These are phyloP conservation scores for Exophiala sp. DNA, from an alignment of 2,329 filamentous ascomycete genomes.

Conservation along the genomic window DNA sequence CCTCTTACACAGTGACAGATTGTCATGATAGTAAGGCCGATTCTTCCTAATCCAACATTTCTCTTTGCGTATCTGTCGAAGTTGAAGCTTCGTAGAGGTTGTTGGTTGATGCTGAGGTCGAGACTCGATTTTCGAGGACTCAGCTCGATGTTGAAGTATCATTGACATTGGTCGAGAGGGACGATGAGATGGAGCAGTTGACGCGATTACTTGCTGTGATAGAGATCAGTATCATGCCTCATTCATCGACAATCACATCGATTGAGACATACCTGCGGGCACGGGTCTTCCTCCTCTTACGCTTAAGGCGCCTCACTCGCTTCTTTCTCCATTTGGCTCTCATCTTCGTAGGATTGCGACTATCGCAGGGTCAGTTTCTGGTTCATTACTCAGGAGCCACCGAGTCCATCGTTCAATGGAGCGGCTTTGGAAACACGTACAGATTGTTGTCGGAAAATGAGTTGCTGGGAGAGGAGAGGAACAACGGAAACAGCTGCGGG, in stretches of 20 bases:
- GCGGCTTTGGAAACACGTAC: slow-evolving; percentile 1
- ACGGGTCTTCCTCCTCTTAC: slow-evolving; percentile 99
- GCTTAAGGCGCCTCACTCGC: slow-evolving; percentile 97
- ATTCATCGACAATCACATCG: neutral
- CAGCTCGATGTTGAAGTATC: slow-evolving; percentile 19
- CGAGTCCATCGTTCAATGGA: neutral
- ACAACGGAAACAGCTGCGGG: slow-evolving; percentile 2
- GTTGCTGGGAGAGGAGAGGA: slow-evolving; percentile 21
- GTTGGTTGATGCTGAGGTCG: slow-evolving; percentile 4
- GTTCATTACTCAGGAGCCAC: neutral
- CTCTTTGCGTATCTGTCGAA: slow-evolving; percentile 1
- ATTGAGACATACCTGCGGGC: slow-evolving; percentile 76
- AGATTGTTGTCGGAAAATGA: slow-evolving; percentile 21
- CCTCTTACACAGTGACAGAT: slow-evolving; percentile 24
- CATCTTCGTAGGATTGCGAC: slow-evolving; percentile 43
- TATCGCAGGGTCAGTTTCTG: slow-evolving; percentile 10
- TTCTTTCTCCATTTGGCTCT: slow-evolving; percentile 99
- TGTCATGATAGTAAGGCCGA: slow-evolving; percentile 24
- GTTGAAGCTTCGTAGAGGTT: slow-evolving; percentile 9
- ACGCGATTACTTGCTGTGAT: slow-evolving; percentile 64
- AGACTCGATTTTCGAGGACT: slow-evolving; percentile 8
- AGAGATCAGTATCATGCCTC: slow-evolving; percentile 34
- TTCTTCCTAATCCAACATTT: slow-evolving; percentile 11
- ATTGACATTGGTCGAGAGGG: slow-evolving; percentile 31
- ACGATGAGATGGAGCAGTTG: slow-evolving; percentile 55